Evolutionary conservation across 805 yeast species (phyloP), one percentile per base, ranked within the genome.

Genomic region (Priceomyces castillae): DNA sequence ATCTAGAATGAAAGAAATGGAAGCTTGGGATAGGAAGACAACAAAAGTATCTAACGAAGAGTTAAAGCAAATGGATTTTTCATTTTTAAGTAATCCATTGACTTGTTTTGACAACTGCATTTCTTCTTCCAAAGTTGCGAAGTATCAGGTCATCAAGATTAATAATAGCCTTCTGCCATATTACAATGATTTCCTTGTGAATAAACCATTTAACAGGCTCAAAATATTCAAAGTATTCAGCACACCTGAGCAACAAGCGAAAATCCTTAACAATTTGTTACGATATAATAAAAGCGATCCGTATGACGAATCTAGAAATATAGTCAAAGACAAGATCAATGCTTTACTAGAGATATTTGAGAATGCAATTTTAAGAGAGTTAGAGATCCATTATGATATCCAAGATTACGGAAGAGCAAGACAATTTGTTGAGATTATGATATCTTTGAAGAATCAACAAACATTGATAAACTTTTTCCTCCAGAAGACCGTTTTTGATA

Each of bases 291-390:
- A 53, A 31, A 55, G 68, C 9, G 75, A 57, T 49, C 59, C 51
- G 33, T 50, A 55, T 37, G 65, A 56, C 53, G 65, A 47, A 34
- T 55, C 61, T 12, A 53, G 64, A 52, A 56, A 45, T 43, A 43
- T 48, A 38, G 65, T 53, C 46, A 67, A 57, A 51, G 71, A 57
- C 53, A 74, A 78, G 46, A 61, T 84, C 37, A 74, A 72, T 30
- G 71, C 84, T 2, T 68, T 82, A 10, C 59, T 80, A 30, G 92
- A 84, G 53, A 68, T 86, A 15, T 86, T 88, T 56, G 83, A 84
- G 33, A 84, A 77, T 56, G 86, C 94, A 0, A 72, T 85, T 6
- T 58, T 87, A 12, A 62, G 80, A 37, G 95, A 88, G 56, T 71
- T 86, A 46, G 90, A 85, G 40, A 61, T 72, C 23, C 82, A 76